Base-by-base conservation (phyloP, 345 rosid genomes). In the Salix exigua region DNA sequence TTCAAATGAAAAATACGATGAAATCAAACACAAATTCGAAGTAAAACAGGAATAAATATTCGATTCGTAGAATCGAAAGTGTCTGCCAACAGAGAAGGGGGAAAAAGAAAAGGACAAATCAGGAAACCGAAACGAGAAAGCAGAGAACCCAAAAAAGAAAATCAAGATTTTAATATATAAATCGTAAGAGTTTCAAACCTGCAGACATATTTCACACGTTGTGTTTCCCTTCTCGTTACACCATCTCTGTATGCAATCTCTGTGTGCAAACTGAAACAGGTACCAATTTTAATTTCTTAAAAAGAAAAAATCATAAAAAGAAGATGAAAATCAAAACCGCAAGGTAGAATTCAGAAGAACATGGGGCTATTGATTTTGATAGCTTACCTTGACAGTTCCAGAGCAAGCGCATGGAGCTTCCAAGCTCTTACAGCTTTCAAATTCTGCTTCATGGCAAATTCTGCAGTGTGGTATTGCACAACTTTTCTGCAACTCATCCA, bases 171-270 rank as follows among this genome's bases (percentile, higher is more conserved):
- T 19, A 46, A 7, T 18, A n/a, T 2, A 1, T 1, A 2, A 17
- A 18, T 28, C 12, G 28, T 25, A 3, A 14, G 21, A 31, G 31
- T 42, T n/a, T 63, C 78, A 26, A 65, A 96, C 98, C 98, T 93
- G 94, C 40, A 96, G 95, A 82, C 98, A 96, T 25, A 96, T 91
- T 89, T 96, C 99, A 72, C 98, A 96, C 72, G 83, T 89, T 17
- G 95, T 92, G 86, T 88, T 92, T 65, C 99, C 98, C 86, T 96
- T 96, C 88, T 93, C 97, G 75, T 96, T 61, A n/a, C 98, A 93
- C 99, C 99, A 96, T 77, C 97, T 88, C 92, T 96, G 98, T 84
- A 93, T 91, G 69, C 99, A 93, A 80, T 90, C 91, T 85, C 98
- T 92, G 72, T 93, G 97, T 0, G 97, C 94, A 74, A 81, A 92